phyloP scores from a whole-genome alignment of 768 basidiomycete species.

The Amanita pseudoporphyria region DNA sequence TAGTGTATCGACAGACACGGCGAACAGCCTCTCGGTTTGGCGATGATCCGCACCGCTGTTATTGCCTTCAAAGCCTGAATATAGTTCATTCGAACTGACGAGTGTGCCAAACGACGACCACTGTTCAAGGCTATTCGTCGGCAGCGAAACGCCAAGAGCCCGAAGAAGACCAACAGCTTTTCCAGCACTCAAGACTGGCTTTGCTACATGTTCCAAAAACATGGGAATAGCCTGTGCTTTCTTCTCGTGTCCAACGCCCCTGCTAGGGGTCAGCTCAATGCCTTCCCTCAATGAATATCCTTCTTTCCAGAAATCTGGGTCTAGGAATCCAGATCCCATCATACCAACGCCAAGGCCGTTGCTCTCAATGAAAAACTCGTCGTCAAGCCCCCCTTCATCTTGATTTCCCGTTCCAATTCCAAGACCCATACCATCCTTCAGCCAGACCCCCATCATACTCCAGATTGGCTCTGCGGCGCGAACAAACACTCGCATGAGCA shows the following conservation, averaged over 20 bases:
- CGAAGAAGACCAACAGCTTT: constrained; percentile 72
- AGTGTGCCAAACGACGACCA: constrained; percentile 37
- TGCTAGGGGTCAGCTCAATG: constrained; percentile 17
- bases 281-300: constrained; percentile 52
- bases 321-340: constrained; percentile 40
- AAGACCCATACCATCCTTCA: constrained; percentile 61
- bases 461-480: constrained; percentile 62
- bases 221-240: constrained; percentile 36
- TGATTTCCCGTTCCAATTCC: constrained; percentile 22
- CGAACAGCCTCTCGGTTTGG: constrained; percentile 20
- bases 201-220: constrained; percentile 54
- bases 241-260: constrained; percentile 12
- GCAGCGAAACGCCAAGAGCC: constrained; percentile 35
- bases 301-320: constrained; percentile 75
- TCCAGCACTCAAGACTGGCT: constrained; percentile 53
- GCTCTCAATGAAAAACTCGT: constrained; percentile 77
- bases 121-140: constrained; percentile 17
- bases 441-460: constrained; percentile 64
- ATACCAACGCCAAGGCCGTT: constrained; percentile 47
- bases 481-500: constrained; percentile 54
- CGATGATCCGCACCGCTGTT: too few relatives aligned
- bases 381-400: constrained; percentile 37
- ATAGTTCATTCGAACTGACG: constrained; percentile 19
- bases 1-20: constrained; percentile 53
- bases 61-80: background rate